A percentile compares a stretch with the other conserved stretches of the same genome.
Conservation (phyloP, 208 protist species). For the Trypanosoma mega region DNA sequence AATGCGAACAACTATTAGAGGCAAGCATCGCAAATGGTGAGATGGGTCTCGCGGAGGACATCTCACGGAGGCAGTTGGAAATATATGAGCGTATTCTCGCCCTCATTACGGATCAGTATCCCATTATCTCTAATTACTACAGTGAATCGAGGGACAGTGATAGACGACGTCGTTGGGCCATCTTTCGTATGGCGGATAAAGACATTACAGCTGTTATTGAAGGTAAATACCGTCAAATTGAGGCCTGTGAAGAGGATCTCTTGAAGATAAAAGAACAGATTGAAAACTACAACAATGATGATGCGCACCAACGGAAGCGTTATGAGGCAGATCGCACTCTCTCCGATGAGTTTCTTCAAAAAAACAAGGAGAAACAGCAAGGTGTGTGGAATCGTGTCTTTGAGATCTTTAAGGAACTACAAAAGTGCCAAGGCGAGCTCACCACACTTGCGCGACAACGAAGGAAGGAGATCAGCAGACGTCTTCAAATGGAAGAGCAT, state of each 20-base stretch:
- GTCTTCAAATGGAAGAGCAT: conserved; percentile 80
- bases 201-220: conserved; percentile 90
- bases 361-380: conserved; percentile 92
- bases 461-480: conserved; percentile 69
- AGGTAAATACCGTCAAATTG: conserved; percentile 77
- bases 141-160: conserved; percentile 72
- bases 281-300: conserved; percentile 84
- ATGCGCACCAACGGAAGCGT: conserved; percentile 74
- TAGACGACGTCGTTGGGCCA: conserved; percentile 83
- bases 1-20: conserved; percentile 89
- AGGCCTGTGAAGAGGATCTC: conserved; percentile 89
- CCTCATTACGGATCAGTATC: conserved; percentile 90
- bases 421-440: conserved; percentile 69
- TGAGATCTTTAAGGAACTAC: conserved; percentile 72
- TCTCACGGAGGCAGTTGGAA: conserved; percentile 80
- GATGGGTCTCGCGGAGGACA: conserved; percentile 88
- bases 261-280: conserved; percentile 82
- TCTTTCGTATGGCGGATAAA: conserved; percentile 89
- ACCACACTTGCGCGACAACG: conserved; percentile 58
- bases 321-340: conserved; percentile 76
- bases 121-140: conserved; percentile 81
- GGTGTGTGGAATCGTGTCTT: conserved; percentile 87
- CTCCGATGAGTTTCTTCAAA: conserved; percentile 73
- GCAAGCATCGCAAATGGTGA: conserved; percentile 86
- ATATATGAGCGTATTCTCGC: conserved; percentile 84